Base-by-base conservation (phyloP, 192 early-diverging fungal species). In the Podila verticillata region DNA sequence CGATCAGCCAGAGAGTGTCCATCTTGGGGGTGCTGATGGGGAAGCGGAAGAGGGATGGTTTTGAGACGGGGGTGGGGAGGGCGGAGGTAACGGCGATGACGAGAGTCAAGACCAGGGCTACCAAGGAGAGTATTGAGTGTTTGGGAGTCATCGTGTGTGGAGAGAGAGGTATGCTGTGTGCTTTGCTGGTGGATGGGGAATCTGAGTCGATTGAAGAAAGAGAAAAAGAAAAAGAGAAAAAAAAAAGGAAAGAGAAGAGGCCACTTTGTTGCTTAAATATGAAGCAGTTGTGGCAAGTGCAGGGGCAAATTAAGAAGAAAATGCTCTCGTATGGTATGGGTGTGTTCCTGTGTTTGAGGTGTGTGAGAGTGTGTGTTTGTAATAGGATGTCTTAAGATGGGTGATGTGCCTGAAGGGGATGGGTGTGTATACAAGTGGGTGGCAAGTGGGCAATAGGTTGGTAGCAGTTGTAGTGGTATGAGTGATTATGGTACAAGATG, bases 1-100 rank as follows among this genome's bases (percentile, higher is more conserved):
- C 66, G 20, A 80, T 49, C 22, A 63, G 48, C 77, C 77, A 80
- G 49, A 80, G 54, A 32, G 77, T 62, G 24, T 80, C 77, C 19
- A 57, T 57, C 20, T 61, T 29, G 2, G 77, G 77, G 7, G 69
- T 29, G 56, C 34, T 68, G 36, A 72, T 64, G 17, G 60, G 44
- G 62, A 80, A 80, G 19, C 77, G 69, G 59, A 72, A 68, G 51
- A 65, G 60, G 12, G 48, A n/a, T 5, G 51, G 20, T 4, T 22
- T 26, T 31, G 59, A 20, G 7, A 34, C 30, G 20, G 54, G 77
- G 10, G 77, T 64, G 7, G 77, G 77, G 49, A 35, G 24, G 48
- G 48, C 56, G 26, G 65, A 17, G 69, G 71, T 58, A 44, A 80
- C 8, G 15, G 47, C 26, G 65, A 70, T 5, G 20, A 80, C 1